Evolutionary conservation across 257 asterid genomes (phyloP).

Genomic region (Schizonepeta tenuifolia): DNA sequence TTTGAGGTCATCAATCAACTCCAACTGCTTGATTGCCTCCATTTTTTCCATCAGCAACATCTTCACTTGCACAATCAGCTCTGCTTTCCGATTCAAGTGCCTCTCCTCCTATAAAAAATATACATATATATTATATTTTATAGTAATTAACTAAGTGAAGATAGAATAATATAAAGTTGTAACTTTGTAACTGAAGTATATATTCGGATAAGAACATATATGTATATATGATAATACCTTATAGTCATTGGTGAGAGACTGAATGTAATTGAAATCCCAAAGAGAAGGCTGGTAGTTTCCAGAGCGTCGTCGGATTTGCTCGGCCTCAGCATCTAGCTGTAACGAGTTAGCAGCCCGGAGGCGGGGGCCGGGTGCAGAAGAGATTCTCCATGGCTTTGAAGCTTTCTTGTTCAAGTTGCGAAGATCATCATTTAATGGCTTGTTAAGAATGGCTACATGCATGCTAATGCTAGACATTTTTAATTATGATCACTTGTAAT

Average conservation of each 20-base stretch:
- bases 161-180: too few species aligned
- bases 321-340: too few species aligned
- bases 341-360: neutral
- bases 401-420: neutral
- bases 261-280: neutral
- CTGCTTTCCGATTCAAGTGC: neutral
- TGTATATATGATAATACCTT: too few species aligned
- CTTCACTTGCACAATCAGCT: slow-evolving; percentile 30
- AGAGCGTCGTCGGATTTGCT: neutral
- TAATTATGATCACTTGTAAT: too few species aligned
- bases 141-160: neutral
- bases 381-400: neutral
- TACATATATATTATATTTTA: neutral
- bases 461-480: neutral
- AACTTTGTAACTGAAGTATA: too few species aligned
- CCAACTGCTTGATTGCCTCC: slow-evolving; percentile 18
- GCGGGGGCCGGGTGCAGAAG: neutral
- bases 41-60: slow-evolving; percentile 21
- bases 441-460: neutral
- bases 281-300: slow-evolving; percentile 16
- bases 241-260: neutral
- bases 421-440: neutral
- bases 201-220: too few species aligned
- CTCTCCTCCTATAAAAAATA: slow-evolving; percentile 21
- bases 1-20: slow-evolving; percentile 34